Evolutionary conservation across 2,329 filamentous ascomycete genomes (phyloP).

Genomic region (Exophiala viscosa): DNA sequence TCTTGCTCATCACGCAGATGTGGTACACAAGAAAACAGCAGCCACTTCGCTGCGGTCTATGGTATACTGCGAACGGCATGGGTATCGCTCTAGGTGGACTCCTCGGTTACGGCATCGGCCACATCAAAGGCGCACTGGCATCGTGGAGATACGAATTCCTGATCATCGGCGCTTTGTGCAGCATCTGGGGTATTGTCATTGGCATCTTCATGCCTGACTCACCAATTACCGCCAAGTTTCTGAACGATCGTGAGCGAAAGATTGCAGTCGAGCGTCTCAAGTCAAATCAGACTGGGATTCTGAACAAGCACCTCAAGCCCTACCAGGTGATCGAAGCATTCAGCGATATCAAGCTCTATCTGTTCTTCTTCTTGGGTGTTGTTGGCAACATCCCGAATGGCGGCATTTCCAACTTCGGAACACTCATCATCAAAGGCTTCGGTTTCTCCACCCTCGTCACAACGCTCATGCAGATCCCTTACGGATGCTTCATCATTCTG

Average conservation of each 20-base stretch:
- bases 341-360: conserved; percentile 56
- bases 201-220: conserved; percentile 56
- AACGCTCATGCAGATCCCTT: conserved; percentile 38
- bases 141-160: conserved; percentile 68
- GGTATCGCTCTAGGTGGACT: conserved; percentile 52
- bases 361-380: conserved; percentile 53
- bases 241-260: conserved; percentile 51
- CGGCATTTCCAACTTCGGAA: conserved; percentile 58
- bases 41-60: conserved; percentile 57
- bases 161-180: conserved; percentile 58
- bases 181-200: conserved; percentile 58
- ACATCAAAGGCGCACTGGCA: conserved; percentile 48
- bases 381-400: conserved; percentile 54
- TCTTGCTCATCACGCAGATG: conserved; percentile 41
- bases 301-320: conserved; percentile 55
- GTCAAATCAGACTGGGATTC: conserved; percentile 57
- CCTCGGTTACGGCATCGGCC: conserved; percentile 32
- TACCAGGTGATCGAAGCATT: conserved; percentile 56
- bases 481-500: conserved; percentile 47
- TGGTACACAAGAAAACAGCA: conserved; percentile 64
- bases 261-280: conserved; percentile 54
- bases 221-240: conserved; percentile 52
- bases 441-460: conserved; percentile 36
- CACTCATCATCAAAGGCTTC: conserved; percentile 51
- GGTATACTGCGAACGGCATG: conserved; percentile 47